Percentiles rank a stretch among this genome's conserved stretches.
These are phyloP conservation scores for Gonapodya sp. DNA, from an alignment of 192 early-diverging fungal species.

Conservation along the genomic window DNA sequence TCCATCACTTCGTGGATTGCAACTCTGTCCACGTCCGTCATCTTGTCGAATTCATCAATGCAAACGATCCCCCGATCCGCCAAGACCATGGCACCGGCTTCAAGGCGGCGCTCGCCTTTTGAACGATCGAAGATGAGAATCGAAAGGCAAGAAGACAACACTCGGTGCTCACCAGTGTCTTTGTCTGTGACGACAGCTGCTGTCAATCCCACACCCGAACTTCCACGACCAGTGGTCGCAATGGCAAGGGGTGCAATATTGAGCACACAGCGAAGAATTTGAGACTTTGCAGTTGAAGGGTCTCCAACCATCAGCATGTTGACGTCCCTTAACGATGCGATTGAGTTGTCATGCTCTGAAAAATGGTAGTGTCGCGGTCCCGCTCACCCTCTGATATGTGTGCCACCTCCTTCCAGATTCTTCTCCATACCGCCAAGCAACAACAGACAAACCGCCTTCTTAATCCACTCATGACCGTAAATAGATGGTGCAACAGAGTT, in stretches of 20 bases:
- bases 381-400: conserved; percentile 79
- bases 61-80: conserved; percentile 95
- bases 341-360: not conserved
- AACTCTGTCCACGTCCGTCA: conserved; percentile 92
- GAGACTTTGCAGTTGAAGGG: conserved; percentile 98
- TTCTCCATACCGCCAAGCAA: conserved; percentile 87
- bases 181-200: conserved; percentile 92
- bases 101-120: conserved; percentile 72
- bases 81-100: conserved; percentile 98
- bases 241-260: conserved; percentile 94
- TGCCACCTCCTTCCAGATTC: conserved; percentile 79
- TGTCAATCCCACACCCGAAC: conserved; percentile 94
- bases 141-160: not conserved
- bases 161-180: conserved; percentile 52
- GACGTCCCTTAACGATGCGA: conserved; percentile 64
- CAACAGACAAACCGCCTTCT: conserved; percentile 69
- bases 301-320: conserved; percentile 98
- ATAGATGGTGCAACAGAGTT: conserved; percentile 77
- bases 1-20: conserved; percentile 99
- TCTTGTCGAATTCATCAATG: conserved; percentile 99
- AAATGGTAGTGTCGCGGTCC: not conserved
- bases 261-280: conserved; percentile 88
- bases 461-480: conserved; percentile 54
- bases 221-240: conserved; percentile 92
- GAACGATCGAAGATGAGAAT: not conserved